Base-by-base conservation (phyloP, 352 stramenopile species). In the Nothophytophthora sp. region DNA sequence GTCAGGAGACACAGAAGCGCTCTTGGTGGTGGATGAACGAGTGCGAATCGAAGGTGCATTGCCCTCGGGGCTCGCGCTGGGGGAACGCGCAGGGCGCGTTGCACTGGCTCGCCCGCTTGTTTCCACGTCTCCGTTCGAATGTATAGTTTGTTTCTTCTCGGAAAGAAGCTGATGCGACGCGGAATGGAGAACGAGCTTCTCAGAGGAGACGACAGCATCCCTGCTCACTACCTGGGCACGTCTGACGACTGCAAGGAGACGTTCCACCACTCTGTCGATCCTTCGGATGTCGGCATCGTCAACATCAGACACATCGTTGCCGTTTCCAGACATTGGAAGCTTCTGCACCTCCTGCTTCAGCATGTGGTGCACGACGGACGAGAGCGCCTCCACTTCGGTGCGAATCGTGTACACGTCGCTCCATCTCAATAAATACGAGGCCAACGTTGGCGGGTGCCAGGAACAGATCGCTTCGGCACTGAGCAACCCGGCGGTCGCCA, bases 331-430 rank as follows among this genome's bases (percentile, higher is more conserved):
- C 9, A 49, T 42, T 13, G 11, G 49, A 24, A 55, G 44, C 27
- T 60, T 59, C n/a, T 67, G 54, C 3, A 73, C 38, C 36, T 69
- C 50, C 6, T 65, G 45, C n/a, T 67, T 63, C 24, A 70, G 43
- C 50, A 76, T 67, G 40, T 78, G 54, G 24, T 46, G 65, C 9
- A 67, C 64, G 29, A 81, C 73, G 28, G 55, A 38, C 16, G 56
- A 68, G 4, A 72, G 67, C 15, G 55, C 50, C 23, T 68, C 63
- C 35, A 79, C 42, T 5, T 80, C 63, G 7, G 33, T 55, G 6
- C 72, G 66, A 23, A 76, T 52, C 20, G 55, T 38, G 25, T 76
- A 80, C 36, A 81, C 70, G 11, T 77, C 65, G 23, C 73, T 83
- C 67, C 63, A 81, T 25, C 62, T 64, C 28, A 83, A 54, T 55